Conservation (phyloP, 2,329 filamentous ascomycete genomes). For the Phyllosticta capitalensis region DNA sequence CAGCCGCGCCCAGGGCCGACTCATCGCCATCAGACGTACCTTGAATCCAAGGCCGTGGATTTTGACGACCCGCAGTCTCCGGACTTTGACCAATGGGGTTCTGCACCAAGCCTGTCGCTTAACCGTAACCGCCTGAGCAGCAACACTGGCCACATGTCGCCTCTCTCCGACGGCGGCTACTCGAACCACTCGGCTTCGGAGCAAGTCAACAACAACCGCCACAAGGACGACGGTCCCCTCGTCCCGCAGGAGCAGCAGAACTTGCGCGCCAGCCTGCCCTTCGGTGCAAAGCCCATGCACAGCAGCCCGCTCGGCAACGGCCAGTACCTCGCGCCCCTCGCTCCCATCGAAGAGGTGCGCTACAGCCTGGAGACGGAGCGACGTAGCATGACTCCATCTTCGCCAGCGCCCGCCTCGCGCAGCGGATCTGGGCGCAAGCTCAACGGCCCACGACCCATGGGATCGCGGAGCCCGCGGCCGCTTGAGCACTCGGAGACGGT, state of each 20-base stretch:
- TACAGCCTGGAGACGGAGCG: slow-evolving; percentile 40
- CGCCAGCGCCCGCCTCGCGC: not conserved
- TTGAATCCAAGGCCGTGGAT: slow-evolving; percentile 63
- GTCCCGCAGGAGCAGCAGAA: slow-evolving; percentile 32
- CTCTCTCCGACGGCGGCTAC: slow-evolving; percentile 30
- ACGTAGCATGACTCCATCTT: not conserved
- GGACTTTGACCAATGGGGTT: slow-evolving; percentile 42
- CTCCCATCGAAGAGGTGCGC: slow-evolving; percentile 43
- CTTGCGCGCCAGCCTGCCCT: slow-evolving; percentile 2
- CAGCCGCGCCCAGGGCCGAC: slow-evolving; percentile 67
- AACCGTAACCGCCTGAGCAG: slow-evolving; percentile 29
- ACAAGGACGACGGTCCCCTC: slow-evolving; percentile 49
- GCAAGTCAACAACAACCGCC: slow-evolving; percentile 29
- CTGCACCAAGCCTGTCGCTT: slow-evolving; percentile 31
- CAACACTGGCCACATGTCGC: slow-evolving; percentile 25
- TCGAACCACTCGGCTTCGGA: slow-evolving; percentile 30
- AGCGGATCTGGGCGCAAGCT: slow-evolving; percentile 25
- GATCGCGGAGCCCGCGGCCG: slow-evolving; percentile 18
- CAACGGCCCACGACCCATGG: slow-evolving; percentile 41
- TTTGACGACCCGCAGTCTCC: slow-evolving; percentile 40
- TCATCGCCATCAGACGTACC: slow-evolving; percentile 61
- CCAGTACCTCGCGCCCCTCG: slow-evolving; percentile 31
- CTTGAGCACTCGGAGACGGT: slow-evolving; percentile 52
- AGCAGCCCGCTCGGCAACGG: slow-evolving; percentile 27
- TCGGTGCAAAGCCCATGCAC: slow-evolving; percentile 26